Evolutionary conservation across 2,329 filamentous ascomycete genomes (phyloP), one percentile per base, ranked within the genome.

Genomic region (Diplodia intermedia): DNA sequence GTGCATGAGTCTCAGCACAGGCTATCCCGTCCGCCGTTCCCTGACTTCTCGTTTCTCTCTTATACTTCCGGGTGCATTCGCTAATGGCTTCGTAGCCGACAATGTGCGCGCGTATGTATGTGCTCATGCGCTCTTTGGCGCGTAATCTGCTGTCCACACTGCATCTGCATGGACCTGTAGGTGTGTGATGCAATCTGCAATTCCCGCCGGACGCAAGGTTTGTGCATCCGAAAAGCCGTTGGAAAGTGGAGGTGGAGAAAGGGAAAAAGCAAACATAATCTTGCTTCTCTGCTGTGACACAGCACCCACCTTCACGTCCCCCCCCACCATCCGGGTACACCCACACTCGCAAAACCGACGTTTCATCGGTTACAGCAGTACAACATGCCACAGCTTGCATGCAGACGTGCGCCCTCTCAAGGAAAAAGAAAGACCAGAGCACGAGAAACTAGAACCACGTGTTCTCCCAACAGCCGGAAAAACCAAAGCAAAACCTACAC

Each of bases 201-300:
- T 20, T 50, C 57, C 57, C 31, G 18, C 40, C 57, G 57, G 57
- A 62, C 29, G 57, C 57, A 62, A 18, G 57, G 23, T 12, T n/a
- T 15, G 15, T 62, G 57, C 57, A 20, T 62, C 57, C 40, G 50
- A 38, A 29, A n/a, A 43, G 14, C 40, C 40, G 43, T 47, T 47
- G 43, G n/a, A 33, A 43, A 53, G 50, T 53, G 50, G 50, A 47
- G 43, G n/a, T 20, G 50, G 20, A 26, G 38, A 33, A 43, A 20
- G 31, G 12, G 11, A 33, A 62, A 26, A 33, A 57, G 29, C 26
- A 55, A 55, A 33, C 43, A 47, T 47, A 20, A 47, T 47, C 43
- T 47, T 47, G 43, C 43, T 47, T 47, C 43, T 4, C n/a, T 3
- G 8, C 43, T 4, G 43, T 47, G n/a, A 47, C 43, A 47, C 43